Evolutionary conservation across 2,329 filamentous ascomycete genomes (phyloP).

Genomic region (Microcyclospora pomicola): DNA sequence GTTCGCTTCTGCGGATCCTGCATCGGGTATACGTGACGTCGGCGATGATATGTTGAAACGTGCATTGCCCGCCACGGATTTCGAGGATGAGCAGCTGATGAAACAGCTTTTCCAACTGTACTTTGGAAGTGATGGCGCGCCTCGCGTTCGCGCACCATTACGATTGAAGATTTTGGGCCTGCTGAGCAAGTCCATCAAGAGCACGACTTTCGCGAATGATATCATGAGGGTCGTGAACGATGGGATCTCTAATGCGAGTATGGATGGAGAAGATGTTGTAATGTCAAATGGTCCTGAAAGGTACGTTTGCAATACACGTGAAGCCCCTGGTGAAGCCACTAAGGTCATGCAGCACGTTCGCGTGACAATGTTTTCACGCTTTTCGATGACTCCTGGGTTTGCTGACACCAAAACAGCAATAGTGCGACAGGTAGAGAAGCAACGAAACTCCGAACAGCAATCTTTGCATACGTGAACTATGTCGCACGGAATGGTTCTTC

Average conservation of each 20-base stretch:
- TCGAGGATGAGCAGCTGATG: conserved; percentile 56
- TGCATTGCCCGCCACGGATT: conserved; percentile 48
- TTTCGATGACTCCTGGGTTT: not conserved
- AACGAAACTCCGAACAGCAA: conserved; percentile 63
- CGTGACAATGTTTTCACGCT: not conserved
- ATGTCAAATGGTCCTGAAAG: conserved; percentile 16
- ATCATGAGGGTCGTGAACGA: conserved; percentile 58
- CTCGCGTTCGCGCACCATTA: conserved; percentile 49
- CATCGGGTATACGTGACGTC: conserved; percentile 67
- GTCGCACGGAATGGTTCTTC: conserved; percentile 58
- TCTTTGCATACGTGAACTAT: conserved; percentile 81
- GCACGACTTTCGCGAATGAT: conserved; percentile 53
- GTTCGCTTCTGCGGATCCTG: conserved; percentile 68
- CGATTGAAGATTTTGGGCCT: conserved; percentile 63
- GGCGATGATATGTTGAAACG: conserved; percentile 83
- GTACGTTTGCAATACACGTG: conserved; percentile 10
- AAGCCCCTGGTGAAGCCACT: too few relatives aligned
- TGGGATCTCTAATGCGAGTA: conserved; percentile 38
- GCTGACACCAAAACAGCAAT: conserved; percentile 19
- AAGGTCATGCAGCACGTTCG: too few relatives aligned
- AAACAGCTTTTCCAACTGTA: conserved; percentile 59
- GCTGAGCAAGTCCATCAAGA: conserved; percentile 60
- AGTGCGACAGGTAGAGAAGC: conserved; percentile 53
- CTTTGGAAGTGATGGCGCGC: conserved; percentile 40
- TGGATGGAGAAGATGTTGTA: conserved; percentile 18